phyloP scores from a whole-genome alignment of 1,284 basidiomycete species.

The Pseudozyma thailandica region DNA sequence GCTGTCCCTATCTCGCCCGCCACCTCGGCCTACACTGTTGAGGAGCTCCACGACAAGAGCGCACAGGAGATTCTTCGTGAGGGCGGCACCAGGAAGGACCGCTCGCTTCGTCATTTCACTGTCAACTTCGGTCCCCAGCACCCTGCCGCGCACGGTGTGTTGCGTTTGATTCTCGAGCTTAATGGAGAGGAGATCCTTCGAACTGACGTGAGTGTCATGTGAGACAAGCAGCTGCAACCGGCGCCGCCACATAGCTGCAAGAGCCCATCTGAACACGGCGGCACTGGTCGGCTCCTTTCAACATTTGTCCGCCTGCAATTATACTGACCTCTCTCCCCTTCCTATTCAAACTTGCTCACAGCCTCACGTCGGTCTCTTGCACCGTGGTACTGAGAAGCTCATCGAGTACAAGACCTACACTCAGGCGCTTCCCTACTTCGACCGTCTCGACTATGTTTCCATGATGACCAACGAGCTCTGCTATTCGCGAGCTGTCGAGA shows the following conservation, averaged over 20 bases:
- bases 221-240: no score
- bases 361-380: conserved; percentile 93
- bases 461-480: conserved; percentile 80
- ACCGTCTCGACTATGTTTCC: conserved; percentile 97
- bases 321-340: conserved; percentile 61
- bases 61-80: conserved; percentile 82
- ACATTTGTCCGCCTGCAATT: no score
- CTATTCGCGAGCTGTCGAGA: conserved; percentile 97
- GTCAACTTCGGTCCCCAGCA: conserved; percentile 78
- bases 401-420: conserved; percentile 99
- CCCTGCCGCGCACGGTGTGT: conserved; percentile 97
- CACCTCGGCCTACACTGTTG: conserved; percentile 54
- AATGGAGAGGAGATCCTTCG: conserved; percentile 81
- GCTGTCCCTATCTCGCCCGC: conserved; percentile 41
- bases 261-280: no score
- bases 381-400: conserved; percentile 97
- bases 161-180: conserved; percentile 95
- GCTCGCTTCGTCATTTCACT: conserved; percentile 75
- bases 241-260: neutral
- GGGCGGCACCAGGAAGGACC: conserved; percentile 77
- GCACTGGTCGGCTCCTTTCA: no score
- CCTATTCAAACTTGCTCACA: conserved; percentile 12
- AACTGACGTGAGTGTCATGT: conserved; percentile 50
- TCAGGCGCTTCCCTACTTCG: conserved; percentile 98
- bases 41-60: conserved; percentile 77